phyloP scores from a whole-genome alignment of 768 basidiomycete species.

The Pleurotus tuoliensis region DNA sequence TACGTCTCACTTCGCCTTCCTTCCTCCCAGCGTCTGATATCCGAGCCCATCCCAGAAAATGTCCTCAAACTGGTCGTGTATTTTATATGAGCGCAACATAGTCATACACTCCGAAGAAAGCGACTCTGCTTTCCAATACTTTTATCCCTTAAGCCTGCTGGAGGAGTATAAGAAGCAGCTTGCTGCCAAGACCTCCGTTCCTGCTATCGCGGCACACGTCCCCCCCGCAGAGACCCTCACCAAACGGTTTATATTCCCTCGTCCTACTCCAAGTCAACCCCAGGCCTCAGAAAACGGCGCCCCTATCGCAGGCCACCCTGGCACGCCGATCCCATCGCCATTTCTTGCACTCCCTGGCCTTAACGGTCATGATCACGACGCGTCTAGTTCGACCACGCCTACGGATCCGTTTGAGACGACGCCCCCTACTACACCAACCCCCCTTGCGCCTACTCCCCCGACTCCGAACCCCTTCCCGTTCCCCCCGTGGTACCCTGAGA shows the following conservation, averaged over 20 bases:
- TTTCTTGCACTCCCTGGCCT: not conserved
- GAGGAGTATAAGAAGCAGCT: conserved; percentile 27
- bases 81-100: conserved; percentile 58
- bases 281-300: not conserved
- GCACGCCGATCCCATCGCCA: not conserved
- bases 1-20: conserved; percentile 31
- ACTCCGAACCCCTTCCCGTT: conserved; percentile 60
- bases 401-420: not conserved
- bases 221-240: conserved; percentile 42
- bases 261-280: not conserved
- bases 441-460: conserved; percentile 7
- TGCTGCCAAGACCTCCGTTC: conserved; percentile 25
- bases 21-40: not conserved
- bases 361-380: not conserved
- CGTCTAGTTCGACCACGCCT: not conserved
- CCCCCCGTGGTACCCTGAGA: conserved; percentile 69
- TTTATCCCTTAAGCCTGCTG: conserved; percentile 54
- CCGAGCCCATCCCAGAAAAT: conserved; percentile 35
- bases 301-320: not conserved
- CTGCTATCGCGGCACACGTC: conserved; percentile 36
- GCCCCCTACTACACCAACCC: not conserved
- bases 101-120: conserved; percentile 74
- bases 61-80: conserved; percentile 78
- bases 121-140: conserved; percentile 62
- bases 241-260: conserved; percentile 52